Percentiles rank a stretch among this genome's conserved stretches.
Conservation (phyloP, 2,329 filamentous ascomycete genomes). For the Gnomoniopsis sp. region DNA sequence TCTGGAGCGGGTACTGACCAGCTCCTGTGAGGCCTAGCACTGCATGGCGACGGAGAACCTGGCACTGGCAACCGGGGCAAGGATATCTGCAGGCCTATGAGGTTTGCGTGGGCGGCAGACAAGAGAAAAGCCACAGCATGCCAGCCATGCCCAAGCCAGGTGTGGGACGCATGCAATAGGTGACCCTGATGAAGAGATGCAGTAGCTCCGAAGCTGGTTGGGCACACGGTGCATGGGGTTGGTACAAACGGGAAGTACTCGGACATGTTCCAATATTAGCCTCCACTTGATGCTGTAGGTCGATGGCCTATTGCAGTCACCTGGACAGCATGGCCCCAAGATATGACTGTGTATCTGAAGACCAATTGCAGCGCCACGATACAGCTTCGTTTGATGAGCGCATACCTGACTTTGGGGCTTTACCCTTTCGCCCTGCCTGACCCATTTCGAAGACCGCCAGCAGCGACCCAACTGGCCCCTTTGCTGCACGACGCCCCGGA, state of each 20-base stretch:
- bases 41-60: conserved; percentile 25
- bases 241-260: conserved; percentile 13
- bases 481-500: too few species aligned
- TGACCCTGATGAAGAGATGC: conserved; percentile 31
- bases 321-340: conserved; percentile 10
- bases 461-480: too few species aligned
- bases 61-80: conserved; percentile 21
- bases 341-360: conserved; percentile 5
- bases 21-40: conserved; percentile 35
- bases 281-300: conserved; percentile 17
- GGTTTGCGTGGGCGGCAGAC: conserved; percentile 3
- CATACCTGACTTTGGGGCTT: not conserved
- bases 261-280: conserved; percentile 23
- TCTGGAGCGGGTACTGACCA: conserved; percentile 44
- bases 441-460: too few species aligned
- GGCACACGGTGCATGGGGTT: conserved; percentile 8
- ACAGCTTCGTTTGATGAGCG: not conserved
- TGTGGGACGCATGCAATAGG: conserved; percentile 29
- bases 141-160: conserved; percentile 30
- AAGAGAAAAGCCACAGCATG: conserved; percentile 23
- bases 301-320: conserved; percentile 15
- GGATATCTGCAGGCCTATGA: conserved; percentile 30
- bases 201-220: conserved; percentile 26
- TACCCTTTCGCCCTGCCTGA: too few species aligned
- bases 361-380: conserved; percentile 16